Base-by-base conservation (phyloP, 805 yeast species). In the Scheffersomyces ergatensis region DNA sequence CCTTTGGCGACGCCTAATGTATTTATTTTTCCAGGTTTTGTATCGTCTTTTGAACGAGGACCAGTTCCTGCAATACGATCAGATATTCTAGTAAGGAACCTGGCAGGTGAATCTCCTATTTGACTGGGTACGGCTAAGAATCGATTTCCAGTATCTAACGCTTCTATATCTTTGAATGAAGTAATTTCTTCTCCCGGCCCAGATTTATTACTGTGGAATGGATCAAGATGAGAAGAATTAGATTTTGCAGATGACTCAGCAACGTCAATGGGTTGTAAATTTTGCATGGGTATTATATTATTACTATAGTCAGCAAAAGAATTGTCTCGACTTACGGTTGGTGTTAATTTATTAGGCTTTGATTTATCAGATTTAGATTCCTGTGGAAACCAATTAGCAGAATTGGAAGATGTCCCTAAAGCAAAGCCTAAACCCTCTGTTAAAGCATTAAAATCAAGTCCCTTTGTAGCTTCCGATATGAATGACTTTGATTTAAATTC, bases 11-110 rank as follows among this genome's bases (percentile, higher is more conserved):
- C 24, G 9, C 9, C 9, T 18, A 21, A 13, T 5, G 39, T 32
- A 5, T 29, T 32, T 11, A 34, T 24, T 16, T 35, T 21, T 2
- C 34, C 29, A n/a, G 35, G 33, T 30, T 35, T 34, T n/a, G 37
- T n/a, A 11, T 38, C 34, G 4, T 19, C 14, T 9, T 19, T 17
- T 26, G 12, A 20, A 36, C 18, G 35, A 33, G 49, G 30, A 4
- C 65, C 60, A 7, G 60, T 48, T 5, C 70, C 71, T 1, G 67
- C 70, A 32, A 65, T 61, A 45, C 71, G 60, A 31, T 63, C 65
- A 0, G 68, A 61, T 4, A 65, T 48, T 43, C 62, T 48, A 2
- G 62, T 43, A 13, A 65, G 41, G 4, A 54, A 51, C 36, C 58
- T 51, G 6, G 24, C 65, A 21, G 24, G 24, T 33, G 25, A 60